These are phyloP conservation scores for Boletus rubescentipes DNA, from an alignment of 768 basidiomycete species.

Conservation along the genomic window DNA sequence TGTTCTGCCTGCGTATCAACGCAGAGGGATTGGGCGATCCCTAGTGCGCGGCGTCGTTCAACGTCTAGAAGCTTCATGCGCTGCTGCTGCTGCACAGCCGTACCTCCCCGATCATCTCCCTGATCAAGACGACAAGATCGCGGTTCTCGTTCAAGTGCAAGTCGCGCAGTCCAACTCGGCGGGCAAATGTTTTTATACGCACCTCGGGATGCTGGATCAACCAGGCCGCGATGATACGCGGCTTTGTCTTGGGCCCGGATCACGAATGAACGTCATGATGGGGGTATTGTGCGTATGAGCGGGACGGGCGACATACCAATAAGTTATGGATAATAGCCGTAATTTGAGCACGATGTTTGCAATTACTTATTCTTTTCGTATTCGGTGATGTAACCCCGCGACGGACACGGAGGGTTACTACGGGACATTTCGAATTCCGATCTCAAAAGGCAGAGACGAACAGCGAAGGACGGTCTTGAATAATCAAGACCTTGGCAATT, in stretches of 20 bases:
- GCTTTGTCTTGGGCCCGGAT: constrained; percentile 13
- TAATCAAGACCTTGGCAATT: too few species aligned
- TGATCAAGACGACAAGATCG: constrained; percentile 5
- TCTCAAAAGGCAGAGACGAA: too few species aligned
- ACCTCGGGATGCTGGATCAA: constrained; percentile 31
- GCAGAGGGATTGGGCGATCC: constrained; percentile 29
- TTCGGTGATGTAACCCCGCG: too few species aligned
- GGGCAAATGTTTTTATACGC: constrained; percentile 29
- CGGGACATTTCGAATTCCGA: too few species aligned
- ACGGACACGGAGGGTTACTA: too few species aligned
- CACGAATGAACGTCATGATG: constrained; percentile 24
- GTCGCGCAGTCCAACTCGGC: constrained; percentile 26
- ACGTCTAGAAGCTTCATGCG: constrained; percentile 18
- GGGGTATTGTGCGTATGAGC: constrained; percentile 26
- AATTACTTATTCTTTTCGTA: too few species aligned
- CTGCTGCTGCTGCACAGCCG: not conserved
- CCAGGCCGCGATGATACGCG: constrained; percentile 6
- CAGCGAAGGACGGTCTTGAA: too few species aligned
- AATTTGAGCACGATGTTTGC: not conserved
- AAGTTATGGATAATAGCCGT: not conserved
- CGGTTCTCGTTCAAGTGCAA: constrained; percentile 28
- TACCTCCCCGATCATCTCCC: not conserved
- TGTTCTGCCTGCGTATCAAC: constrained; percentile 27
- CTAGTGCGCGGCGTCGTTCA: constrained; percentile 30
- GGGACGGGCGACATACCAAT: not conserved